Conservation (phyloP, 179 eudicot species). For the Beta corolliflora region DNA sequence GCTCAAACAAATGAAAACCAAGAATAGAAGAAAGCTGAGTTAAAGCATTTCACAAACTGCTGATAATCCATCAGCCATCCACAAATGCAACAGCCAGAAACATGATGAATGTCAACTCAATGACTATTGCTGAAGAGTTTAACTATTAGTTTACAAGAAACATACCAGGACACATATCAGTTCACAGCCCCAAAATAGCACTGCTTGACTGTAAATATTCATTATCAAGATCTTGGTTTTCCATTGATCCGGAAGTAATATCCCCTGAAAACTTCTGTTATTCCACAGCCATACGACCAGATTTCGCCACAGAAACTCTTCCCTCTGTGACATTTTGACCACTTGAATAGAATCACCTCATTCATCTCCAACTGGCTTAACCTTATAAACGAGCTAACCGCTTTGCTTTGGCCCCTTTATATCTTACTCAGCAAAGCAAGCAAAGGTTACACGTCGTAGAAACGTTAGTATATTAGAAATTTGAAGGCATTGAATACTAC, state of each 20-base stretch:
- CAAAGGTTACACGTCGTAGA: not conserved
- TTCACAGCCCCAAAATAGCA: conserved; percentile 74
- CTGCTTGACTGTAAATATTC: conserved; percentile 54
- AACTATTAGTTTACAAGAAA: conserved; percentile 11
- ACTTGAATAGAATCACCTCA: conserved; percentile 50
- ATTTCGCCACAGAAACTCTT: conserved; percentile 34
- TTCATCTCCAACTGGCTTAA: conserved; percentile 45
- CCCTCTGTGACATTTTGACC: conserved; percentile 37
- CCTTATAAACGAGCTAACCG: conserved; percentile 86
- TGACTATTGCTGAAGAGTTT: not conserved
- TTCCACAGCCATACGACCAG: conserved; percentile 37
- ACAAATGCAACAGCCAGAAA: no score
- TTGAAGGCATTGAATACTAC: not conserved
- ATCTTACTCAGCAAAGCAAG: conserved; percentile 49
- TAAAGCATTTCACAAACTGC: not conserved
- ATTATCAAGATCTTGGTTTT: conserved; percentile 52
- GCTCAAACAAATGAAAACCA: not conserved
- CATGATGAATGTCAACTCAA: not conserved
- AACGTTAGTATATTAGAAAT: conserved; percentile 2
- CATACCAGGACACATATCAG: conserved; percentile 99
- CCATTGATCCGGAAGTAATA: conserved; percentile 38
- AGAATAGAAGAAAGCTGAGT: not conserved
- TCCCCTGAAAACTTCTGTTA: conserved; percentile 39
- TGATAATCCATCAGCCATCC: not conserved
- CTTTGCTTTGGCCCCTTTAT: conserved; percentile 85